Conservation (phyloP, 2,329 filamentous ascomycete genomes). For the Fusarium nurragi region DNA sequence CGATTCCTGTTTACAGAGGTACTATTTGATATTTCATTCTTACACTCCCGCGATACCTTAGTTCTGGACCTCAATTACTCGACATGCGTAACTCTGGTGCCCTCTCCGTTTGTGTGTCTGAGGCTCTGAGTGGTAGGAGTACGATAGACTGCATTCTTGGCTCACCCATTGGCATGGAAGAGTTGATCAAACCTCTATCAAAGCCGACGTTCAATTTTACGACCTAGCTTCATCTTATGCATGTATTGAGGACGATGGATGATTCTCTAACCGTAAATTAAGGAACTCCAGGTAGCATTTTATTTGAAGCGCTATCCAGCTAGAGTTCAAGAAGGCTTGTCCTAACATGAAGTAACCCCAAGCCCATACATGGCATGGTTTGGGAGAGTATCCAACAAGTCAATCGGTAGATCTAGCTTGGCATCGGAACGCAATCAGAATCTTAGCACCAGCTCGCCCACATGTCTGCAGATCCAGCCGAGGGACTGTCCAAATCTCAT, state of each 20-base stretch:
- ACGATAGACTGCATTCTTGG: conserved; percentile 20
- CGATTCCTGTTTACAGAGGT: neutral
- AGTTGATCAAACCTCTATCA: neutral
- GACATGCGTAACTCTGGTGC: neutral
- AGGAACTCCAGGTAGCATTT: neutral
- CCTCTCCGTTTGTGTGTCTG: neutral
- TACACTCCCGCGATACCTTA: conserved; percentile 18
- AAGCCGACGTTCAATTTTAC: neutral
- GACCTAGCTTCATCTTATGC: neutral
- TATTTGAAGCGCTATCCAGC: neutral
- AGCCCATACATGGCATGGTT: neutral
- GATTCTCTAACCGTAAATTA: neutral
- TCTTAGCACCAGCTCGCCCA: conserved; percentile 10
- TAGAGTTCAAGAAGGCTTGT: neutral
- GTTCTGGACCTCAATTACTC: neutral
- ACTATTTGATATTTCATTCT: neutral
- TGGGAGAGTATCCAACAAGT: conserved; percentile 10
- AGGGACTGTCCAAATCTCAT: neutral
- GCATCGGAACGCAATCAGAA: conserved; percentile 16
- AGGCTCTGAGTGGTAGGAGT: neutral
- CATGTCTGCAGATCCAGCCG: conserved; percentile 23
- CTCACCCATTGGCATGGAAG: conserved; percentile 8
- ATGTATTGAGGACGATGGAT: neutral
- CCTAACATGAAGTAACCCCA: neutral
- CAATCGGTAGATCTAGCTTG: conserved; percentile 27